Evolutionary conservation across 2,329 filamentous ascomycete species (phyloP).

Genomic region (Fusarium pilosicola): DNA sequence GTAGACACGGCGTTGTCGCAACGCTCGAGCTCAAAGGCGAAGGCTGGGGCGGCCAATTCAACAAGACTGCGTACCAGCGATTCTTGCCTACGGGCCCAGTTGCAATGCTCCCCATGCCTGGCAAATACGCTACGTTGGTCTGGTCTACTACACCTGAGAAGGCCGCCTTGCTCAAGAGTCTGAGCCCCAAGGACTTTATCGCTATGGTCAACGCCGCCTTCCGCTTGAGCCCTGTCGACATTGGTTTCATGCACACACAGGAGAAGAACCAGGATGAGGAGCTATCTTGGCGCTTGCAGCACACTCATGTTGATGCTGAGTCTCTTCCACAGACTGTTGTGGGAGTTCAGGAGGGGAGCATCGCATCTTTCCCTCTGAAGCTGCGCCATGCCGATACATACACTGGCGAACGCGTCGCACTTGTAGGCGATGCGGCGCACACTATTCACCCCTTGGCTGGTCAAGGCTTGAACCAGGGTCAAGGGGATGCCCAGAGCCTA

Average conservation of each 20-base stretch:
- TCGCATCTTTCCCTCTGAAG: conserved; percentile 91
- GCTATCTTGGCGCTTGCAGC: conserved; percentile 81
- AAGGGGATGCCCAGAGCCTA: conserved; percentile 86
- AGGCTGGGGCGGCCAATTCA: conserved; percentile 63
- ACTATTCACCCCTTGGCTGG: conserved; percentile 94
- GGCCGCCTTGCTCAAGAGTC: conserved; percentile 80
- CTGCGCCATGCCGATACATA: conserved; percentile 96
- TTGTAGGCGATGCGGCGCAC: conserved; percentile 95
- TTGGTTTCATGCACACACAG: conserved; percentile 82
- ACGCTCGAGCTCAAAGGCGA: conserved; percentile 78
- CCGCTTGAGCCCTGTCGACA: conserved; percentile 79
- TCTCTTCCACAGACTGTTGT: conserved; percentile 73
- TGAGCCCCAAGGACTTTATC: conserved; percentile 77
- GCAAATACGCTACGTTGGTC: conserved; percentile 84
- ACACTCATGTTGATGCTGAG: conserved; percentile 67
- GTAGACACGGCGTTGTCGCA: conserved; percentile 88
- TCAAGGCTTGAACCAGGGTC: conserved; percentile 92
- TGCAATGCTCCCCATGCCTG: conserved; percentile 89
- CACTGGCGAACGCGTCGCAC: conserved; percentile 85
- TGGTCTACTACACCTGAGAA: conserved; percentile 92
- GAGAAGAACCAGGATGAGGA: conserved; percentile 73
- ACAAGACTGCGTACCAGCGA: conserved; percentile 89
- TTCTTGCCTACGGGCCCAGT: conserved; percentile 94
- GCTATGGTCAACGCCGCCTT: conserved; percentile 96
- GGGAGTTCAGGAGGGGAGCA: conserved; percentile 78